Evolutionary conservation across 2,329 filamentous ascomycete species (phyloP), one percentile per base, ranked within the genome.

Genomic region (Onygena corvina): DNA sequence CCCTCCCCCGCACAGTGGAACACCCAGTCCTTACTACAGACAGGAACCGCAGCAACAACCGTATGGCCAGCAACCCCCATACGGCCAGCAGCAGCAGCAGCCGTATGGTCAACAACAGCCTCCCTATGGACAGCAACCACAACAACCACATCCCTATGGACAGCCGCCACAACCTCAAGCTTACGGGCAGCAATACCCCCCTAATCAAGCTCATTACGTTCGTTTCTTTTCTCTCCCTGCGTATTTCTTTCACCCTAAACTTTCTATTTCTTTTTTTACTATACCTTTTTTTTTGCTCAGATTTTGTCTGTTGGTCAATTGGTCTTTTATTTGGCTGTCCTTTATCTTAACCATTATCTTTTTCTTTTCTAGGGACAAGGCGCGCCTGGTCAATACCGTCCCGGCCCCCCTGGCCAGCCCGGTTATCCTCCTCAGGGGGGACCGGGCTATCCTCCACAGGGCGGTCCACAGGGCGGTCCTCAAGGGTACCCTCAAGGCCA

Each of bases 41-140:
- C 60, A 56, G 27, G 59, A 58, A 42, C 57, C 52, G 11, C 60
- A 61, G 38, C 61, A 65, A 53, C 60, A 67, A 51, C 66, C 67
- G 16, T 66, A 69, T 36, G 67, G 67, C 20, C 66, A 69, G 38
- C 68, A 66, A 54, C 66, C 57, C 29, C 49, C 56, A 29, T 64
- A 61, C 48, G 60, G 58, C 35, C 60, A 59, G 33, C 59, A 58
- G 23, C 59, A 58, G 23, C 56, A 56, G 49, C 57, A 53, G 31
- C n/a, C n/a, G 49, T 65, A 63, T 56, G 61, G 58, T 54, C 60
- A 61, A 48, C 65, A 65, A 42, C 57, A 58, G 50, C 66, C 64
- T 55, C 61, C 59, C 56, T 57, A 59, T 53, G 54, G 59, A 46
- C 55, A 55, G n/a, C 57, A 55, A 34, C 58, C 58, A 36, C 56